phyloP scores from a whole-genome alignment of 495 filamentous ascomycete genomes.

The Podospora didyma region DNA sequence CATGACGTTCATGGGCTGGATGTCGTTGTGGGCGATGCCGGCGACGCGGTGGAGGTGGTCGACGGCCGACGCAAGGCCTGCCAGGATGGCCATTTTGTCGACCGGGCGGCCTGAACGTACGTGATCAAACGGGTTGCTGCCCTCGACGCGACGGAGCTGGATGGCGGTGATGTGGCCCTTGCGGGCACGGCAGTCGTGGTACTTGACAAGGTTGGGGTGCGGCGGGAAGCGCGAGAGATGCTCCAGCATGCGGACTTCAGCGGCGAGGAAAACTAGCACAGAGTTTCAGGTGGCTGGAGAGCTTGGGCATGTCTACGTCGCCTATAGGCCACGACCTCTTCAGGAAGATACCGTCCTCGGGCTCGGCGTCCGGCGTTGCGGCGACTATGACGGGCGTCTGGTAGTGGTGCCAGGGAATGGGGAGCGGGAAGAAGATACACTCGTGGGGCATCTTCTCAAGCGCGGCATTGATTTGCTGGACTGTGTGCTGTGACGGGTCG shows the following conservation, averaged over 20 bases:
- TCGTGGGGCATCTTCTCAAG: not conserved
- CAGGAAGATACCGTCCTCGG: not conserved
- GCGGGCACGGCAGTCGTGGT: slow-evolving; percentile 2
- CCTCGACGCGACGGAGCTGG: not conserved
- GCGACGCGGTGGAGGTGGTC: not conserved
- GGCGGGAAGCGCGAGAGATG: not conserved
- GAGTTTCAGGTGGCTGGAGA: not conserved
- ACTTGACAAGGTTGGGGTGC: not conserved
- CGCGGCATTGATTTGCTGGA: slow-evolving; percentile 5
- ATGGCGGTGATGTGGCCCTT: not conserved
- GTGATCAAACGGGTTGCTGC: not conserved
- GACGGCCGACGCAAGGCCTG: not conserved
- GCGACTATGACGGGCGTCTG: not conserved
- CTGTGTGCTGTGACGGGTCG: not conserved
- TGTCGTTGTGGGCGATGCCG: slow-evolving; percentile 1
- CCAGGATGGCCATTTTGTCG: not conserved
- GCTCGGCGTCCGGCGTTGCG: not conserved
- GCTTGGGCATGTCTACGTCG: not conserved
- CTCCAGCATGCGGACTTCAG: not conserved
- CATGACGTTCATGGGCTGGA: slow-evolving; percentile 2
- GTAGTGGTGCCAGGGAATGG: not conserved
- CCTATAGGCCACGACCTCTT: slow-evolving; percentile 1
- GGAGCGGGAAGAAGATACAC: slow-evolving; percentile 6
- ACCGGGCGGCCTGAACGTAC: not conserved
- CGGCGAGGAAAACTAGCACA: not conserved